Evolutionary conservation across 805 yeast genomes (phyloP).

Genomic region (Yarrowia sp.): DNA sequence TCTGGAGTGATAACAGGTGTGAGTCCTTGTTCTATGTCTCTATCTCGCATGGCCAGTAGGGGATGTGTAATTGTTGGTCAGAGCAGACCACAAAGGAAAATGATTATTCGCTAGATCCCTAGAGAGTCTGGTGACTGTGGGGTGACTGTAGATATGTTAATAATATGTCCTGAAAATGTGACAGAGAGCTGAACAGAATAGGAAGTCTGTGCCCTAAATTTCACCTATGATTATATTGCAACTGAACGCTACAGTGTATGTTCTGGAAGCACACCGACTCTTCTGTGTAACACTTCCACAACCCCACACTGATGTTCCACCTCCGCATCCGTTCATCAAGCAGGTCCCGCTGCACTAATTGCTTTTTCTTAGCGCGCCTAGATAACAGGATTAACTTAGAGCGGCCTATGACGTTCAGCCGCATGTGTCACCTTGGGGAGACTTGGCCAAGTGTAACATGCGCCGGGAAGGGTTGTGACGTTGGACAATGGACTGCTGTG

Average conservation of each 20-base stretch:
- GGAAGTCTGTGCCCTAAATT: no score
- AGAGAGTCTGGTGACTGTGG: no score
- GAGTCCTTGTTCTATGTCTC: not conserved
- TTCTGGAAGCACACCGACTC: no score
- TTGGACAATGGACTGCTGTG: no score
- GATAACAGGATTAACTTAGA: not conserved
- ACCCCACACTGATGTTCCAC: not conserved
- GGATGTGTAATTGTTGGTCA: slow-evolving; percentile 10
- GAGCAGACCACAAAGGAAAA: not conserved
- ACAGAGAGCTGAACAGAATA: no score
- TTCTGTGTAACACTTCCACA: no score
- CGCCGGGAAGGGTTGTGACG: not conserved
- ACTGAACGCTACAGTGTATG: no score
- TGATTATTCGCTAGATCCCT: not conserved
- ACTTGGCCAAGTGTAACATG: not conserved
- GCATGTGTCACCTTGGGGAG: slow-evolving; percentile 2
- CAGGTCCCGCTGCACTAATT: not conserved
- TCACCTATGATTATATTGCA: no score
- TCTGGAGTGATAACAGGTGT: not conserved
- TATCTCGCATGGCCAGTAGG: not conserved
- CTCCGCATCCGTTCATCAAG: not conserved
- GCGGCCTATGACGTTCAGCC: slow-evolving; percentile 3
- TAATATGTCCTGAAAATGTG: no score
- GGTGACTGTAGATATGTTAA: not conserved
- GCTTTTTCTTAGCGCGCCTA: slow-evolving; percentile 26